These are phyloP conservation scores for Gynandropsis gynandra DNA, from an alignment of 345 rosid genomes.

Conservation along the genomic window DNA sequence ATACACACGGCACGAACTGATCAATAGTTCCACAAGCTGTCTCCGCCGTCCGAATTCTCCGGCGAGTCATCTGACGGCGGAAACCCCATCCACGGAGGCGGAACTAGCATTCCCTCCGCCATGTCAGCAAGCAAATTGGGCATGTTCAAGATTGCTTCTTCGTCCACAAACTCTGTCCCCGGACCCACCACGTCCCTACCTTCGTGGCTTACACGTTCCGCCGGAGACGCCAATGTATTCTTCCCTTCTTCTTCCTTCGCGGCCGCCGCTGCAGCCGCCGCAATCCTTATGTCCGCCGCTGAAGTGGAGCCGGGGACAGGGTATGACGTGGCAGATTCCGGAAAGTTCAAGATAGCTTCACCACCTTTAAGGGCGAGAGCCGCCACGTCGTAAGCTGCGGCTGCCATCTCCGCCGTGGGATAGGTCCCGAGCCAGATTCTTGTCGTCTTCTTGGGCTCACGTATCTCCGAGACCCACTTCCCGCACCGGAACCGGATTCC, in stretches of 20 bases:
- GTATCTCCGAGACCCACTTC: conserved; percentile 90
- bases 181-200: conserved; percentile 15
- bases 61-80: conserved; percentile 52
- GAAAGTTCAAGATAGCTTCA: conserved; percentile 64
- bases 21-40: conserved; percentile 68
- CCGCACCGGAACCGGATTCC: conserved; percentile 78
- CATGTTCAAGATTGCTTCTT: conserved; percentile 71
- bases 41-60: conserved; percentile 55
- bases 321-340: conserved; percentile 36
- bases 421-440: conserved; percentile 96
- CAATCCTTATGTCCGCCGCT: conserved; percentile 53
- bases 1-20: neutral
- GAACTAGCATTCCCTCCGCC: conserved; percentile 88
- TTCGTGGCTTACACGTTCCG: neutral
- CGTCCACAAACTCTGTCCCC: conserved; percentile 40
- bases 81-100: conserved; percentile 71
- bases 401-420: conserved; percentile 76
- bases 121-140: conserved; percentile 78
- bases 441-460: conserved; percentile 79
- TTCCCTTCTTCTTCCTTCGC: conserved; percentile 18
- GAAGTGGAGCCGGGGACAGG: conserved; percentile 59
- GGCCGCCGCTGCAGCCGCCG: conserved; percentile 55
- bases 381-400: conserved; percentile 79
- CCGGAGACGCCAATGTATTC: neutral
- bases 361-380: conserved; percentile 66